A percentile compares a stretch with the other conserved stretches of the same genome.
Evolutionary conservation across 352 stramenopile species (phyloP).

Genomic region (Phytophthora pinifolia): DNA sequence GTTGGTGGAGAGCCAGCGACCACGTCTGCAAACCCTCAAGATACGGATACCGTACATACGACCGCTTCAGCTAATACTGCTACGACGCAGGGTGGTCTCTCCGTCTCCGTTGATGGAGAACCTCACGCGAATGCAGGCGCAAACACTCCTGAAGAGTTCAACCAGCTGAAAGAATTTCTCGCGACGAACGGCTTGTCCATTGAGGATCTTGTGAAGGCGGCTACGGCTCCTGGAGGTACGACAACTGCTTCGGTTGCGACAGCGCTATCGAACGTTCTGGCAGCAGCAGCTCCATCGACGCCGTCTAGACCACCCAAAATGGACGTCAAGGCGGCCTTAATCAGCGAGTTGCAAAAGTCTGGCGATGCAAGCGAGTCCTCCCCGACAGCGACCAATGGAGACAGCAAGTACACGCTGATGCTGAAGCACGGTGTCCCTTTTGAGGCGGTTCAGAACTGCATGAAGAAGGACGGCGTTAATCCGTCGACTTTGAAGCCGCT

Average conservation of each 20-base stretch:
- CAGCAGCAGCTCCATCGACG: slow-evolving; percentile 7
- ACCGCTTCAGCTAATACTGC: background rate
- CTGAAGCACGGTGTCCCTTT: slow-evolving; percentile 69
- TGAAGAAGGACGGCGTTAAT: slow-evolving; percentile 65
- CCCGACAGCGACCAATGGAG: slow-evolving; percentile 2
- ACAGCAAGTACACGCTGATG: slow-evolving; percentile 66
- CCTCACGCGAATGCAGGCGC: background rate
- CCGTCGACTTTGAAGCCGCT: slow-evolving; percentile 33
- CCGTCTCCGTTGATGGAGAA: slow-evolving; percentile 10
- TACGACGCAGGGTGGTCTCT: slow-evolving; percentile 1
- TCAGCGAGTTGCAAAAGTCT: slow-evolving; percentile 17
- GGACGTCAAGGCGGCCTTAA: slow-evolving; percentile 19
- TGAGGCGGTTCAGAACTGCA: slow-evolving; percentile 72
- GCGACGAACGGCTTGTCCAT: slow-evolving; percentile 61
- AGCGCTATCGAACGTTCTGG: slow-evolving; percentile 14
- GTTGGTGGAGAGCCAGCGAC: slow-evolving; percentile 21
- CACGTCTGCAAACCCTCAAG: slow-evolving; percentile 27
- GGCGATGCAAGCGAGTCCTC: slow-evolving; percentile 6
- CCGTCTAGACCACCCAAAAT: slow-evolving; percentile 7
- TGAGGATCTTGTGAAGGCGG: slow-evolving; percentile 68
- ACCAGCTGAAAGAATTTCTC: slow-evolving; percentile 67
- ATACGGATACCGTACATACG: slow-evolving; percentile 9
- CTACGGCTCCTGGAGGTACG: slow-evolving; percentile 48
- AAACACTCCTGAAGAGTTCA: slow-evolving; percentile 38
- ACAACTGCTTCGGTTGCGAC: slow-evolving; percentile 23